Base-by-base conservation (phyloP, 2,329 filamentous ascomycete genomes). In the Arthrocladium fulminans region DNA sequence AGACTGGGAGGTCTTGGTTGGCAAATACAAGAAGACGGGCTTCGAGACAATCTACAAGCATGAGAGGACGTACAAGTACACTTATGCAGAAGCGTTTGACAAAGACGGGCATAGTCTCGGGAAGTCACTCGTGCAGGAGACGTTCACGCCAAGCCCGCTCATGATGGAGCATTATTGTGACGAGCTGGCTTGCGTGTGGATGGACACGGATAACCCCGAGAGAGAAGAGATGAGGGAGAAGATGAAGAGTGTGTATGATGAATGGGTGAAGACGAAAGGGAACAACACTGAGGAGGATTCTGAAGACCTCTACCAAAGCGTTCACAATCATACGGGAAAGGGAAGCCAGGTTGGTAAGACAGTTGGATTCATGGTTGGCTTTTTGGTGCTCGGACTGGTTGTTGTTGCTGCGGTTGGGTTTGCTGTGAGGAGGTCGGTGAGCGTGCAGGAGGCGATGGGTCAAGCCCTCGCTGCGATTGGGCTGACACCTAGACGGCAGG, bases 41-140 rank as follows among this genome's bases (percentile, higher is more conserved):
- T 70, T 70, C 38, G 67, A 70, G 51, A 69, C 67, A 1, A 56
- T 57, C n/a, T 65, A 65, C 47, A 59, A 55, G 2, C 57, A 61
- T 27, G 25, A 54, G 2, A 10, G 9, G 23, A 48, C 51, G 12
- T 48, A 45, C 15, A 27, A 20, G 7, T 56, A 46, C 35, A 44
- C 39, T 2, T 65, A 65, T 20, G 66, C 59, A 2, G 65, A 68
- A 45, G 67, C 65, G 0, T 49, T 69, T 9, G 63, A 65, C 37
- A 55, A 41, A 2, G 44, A 61, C 6, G 64, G 64, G 13, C 52
- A 52, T 3, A 58, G 63, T 2, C 54, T 69, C 13, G 63, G 64
- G 25, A 61, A 51, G 32, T 67, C 65, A 1, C 59, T 58, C 34
- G 56, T 57, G 15, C 60, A 64, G 44, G 62, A 59, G 38, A 67